Percentiles rank a stretch among this genome's conserved stretches.
Conservation (phyloP, 169 alveolate genomes). For the Sarcocystis neurona region DNA sequence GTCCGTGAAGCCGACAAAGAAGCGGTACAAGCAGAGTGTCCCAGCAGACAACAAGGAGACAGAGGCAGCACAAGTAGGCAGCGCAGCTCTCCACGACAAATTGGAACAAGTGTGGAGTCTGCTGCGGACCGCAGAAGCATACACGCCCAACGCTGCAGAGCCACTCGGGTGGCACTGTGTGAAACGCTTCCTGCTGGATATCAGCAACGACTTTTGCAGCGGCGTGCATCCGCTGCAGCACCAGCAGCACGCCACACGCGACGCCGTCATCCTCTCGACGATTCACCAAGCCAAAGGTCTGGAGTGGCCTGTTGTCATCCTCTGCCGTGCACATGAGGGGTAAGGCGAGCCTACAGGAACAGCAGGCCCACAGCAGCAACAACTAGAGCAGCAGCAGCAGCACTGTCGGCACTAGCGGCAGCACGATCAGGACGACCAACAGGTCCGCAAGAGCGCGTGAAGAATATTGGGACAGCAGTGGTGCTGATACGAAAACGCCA, state of each 20-base stretch:
- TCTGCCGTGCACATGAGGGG: conserved; percentile 70
- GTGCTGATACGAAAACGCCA: too few species aligned
- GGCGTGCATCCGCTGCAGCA: neutral
- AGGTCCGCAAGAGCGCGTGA: too few species aligned
- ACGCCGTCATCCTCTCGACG: conserved; percentile 76
- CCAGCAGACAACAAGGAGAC: neutral
- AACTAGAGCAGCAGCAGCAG: too few species aligned
- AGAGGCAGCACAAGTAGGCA: neutral
- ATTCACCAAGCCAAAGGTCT: conserved; percentile 84
- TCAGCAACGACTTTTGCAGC: neutral
- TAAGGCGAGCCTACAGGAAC: too few species aligned
- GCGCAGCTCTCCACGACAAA: neutral
- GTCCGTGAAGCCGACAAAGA: neutral
- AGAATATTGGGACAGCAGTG: too few species aligned
- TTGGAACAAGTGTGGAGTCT: conserved; percentile 54
- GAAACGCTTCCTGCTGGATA: conserved; percentile 64
- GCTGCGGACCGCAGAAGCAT: conserved; percentile 65
- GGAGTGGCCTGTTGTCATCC: conserved; percentile 81
- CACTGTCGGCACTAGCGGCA: too few species aligned
- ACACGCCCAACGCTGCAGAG: conserved; percentile 67
- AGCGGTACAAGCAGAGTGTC: neutral
- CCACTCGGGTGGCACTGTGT: conserved; percentile 70
- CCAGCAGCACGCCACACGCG: conserved; percentile 57
- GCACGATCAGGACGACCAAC: too few species aligned
- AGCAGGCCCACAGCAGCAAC: too few species aligned